Evolutionary conservation across 23 red algal species (phyloP).

Genomic region (Gracilaria caudata): DNA sequence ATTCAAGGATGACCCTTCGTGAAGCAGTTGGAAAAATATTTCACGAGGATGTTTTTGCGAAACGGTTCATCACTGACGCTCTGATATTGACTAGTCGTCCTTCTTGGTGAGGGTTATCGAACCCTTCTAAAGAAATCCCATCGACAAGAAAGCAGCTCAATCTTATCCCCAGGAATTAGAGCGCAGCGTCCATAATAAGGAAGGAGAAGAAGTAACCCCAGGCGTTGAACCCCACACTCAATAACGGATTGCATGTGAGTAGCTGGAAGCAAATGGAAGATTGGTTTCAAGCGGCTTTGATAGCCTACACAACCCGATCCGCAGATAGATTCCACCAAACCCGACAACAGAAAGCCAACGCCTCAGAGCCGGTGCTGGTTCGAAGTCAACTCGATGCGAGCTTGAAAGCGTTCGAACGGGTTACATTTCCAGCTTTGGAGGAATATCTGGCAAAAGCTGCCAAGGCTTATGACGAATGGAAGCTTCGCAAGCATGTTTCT

Average conservation of each 20-base stretch:
- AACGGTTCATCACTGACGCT: too few species aligned
- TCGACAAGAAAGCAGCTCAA: too few species aligned
- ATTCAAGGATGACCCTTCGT: too few species aligned
- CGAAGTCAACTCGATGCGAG: neutral
- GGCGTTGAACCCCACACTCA: neutral
- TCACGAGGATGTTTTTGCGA: too few species aligned
- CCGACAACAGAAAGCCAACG: neutral
- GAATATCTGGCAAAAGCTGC: constrained; percentile 45
- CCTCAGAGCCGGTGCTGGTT: too few species aligned
- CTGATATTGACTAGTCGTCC: too few species aligned
- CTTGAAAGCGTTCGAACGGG: neutral
- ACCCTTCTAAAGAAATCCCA: too few species aligned
- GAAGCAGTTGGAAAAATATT: too few species aligned
- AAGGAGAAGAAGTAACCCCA: too few species aligned
- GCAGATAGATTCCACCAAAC: neutral
- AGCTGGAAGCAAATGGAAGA: constrained; percentile 27
- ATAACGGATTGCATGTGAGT: neutral
- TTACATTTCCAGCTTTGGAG: constrained; percentile 46
- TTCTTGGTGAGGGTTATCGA: too few species aligned
- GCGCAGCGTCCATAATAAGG: too few species aligned
- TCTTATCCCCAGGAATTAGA: too few species aligned
- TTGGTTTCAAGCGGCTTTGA: constrained; percentile 3
- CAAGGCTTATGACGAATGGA: constrained; percentile 2
- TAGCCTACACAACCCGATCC: neutral
- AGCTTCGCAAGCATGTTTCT: neutral